These are phyloP conservation scores for Emericellopsis atlantica DNA, from an alignment of 2,329 filamentous ascomycete species.

Conservation along the genomic window DNA sequence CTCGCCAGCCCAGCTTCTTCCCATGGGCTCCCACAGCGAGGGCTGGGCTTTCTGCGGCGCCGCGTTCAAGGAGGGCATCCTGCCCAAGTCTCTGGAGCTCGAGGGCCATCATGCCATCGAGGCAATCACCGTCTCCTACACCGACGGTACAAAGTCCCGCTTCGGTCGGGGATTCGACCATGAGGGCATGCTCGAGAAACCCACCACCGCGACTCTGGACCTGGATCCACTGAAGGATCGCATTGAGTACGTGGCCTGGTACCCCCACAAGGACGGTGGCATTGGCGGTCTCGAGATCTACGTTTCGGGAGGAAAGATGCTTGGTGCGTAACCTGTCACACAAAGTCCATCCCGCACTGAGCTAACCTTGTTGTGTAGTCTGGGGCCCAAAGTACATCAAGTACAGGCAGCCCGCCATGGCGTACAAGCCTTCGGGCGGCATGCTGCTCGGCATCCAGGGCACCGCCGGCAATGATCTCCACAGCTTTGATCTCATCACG, in stretches of 20 bases:
- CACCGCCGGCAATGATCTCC: not conserved
- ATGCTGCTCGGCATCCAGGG: constrained; percentile 2
- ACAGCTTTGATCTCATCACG: not conserved
- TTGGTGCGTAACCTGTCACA: no score
- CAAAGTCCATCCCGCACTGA: not conserved
- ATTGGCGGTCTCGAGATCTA: no score
- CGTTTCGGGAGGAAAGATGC: not conserved
- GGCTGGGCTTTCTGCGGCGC: constrained; percentile 1
- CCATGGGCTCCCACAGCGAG: not conserved
- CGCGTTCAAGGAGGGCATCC: constrained; percentile 1
- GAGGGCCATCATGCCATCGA: not conserved
- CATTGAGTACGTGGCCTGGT: no score
- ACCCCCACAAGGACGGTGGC: no score
- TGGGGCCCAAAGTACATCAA: no score
- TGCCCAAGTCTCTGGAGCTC: not conserved
- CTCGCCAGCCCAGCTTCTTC: not conserved
- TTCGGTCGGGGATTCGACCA: not conserved
- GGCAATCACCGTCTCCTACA: constrained; percentile 1
- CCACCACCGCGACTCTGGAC: no score
- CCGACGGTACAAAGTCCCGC: not conserved
- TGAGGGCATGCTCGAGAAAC: no score
- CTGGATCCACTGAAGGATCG: no score
- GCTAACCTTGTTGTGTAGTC: not conserved
- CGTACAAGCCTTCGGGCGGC: not conserved
- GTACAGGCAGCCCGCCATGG: no score